Evolutionary conservation across 208 protist species (phyloP), one percentile per base, ranked within the genome.

Genomic region (Leishmania mexicana): DNA sequence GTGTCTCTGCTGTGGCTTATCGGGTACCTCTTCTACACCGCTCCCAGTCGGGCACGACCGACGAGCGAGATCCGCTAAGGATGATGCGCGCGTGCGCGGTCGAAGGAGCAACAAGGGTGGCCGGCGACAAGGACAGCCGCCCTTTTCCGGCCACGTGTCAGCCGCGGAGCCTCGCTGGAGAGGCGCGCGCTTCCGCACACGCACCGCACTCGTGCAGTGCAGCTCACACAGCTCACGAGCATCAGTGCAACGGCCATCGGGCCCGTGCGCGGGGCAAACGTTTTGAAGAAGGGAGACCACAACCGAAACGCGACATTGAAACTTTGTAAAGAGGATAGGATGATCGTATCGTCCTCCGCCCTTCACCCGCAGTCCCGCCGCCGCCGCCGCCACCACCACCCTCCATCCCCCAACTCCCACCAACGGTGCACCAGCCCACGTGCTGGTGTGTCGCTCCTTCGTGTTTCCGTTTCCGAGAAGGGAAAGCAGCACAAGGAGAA

Each of bases 11-110:
- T 96, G 83, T 80, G 80, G 83, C 45, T 91, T 75, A 83, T 95
- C 15, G 86, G 85, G 4, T 93, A 94, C 53, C 65, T 97, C 38
- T 95, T 95, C 81, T 95, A 95, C 87, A 95, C 94, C n/a, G 68
- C 92, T 4, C 92, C 92, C n/a, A 89, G 82, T 40, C 47, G 80
- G 40, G 87, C 94, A 17, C 84, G 87, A 10, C 91, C 94, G 0
- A 88, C 91, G 13, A 87, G 79, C 51, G 92, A 97, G 76, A 79
- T 97, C 51, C 92, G 90, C 2, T 97, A 67, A 92, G 17, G 54
- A 31, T 17, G 42, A 17, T 7, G 42, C 31, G 19, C 45, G 51
- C 51, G 70, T 8, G 42, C 28, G 40, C 67, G 21, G 67, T 47
- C 19, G 35, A 19, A 72, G 40, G 40, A 49, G 17, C 15, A 15